Conservation (phyloP, 1,139 yeast species). For the Candida sanyaensis region DNA sequence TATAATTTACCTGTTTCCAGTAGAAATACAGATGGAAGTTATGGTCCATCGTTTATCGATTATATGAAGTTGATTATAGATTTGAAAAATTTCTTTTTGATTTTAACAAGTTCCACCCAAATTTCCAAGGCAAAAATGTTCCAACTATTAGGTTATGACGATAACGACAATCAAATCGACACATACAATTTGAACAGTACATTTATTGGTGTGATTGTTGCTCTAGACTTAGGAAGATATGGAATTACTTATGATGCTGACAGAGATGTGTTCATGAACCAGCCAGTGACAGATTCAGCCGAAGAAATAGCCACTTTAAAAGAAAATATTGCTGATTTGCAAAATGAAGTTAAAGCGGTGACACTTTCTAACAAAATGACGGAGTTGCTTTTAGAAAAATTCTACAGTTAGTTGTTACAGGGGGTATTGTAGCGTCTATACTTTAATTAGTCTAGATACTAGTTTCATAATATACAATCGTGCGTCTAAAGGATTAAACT, state of each 20-base stretch:
- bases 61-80: constrained; percentile 28
- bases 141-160: constrained; percentile 27
- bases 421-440: neutral
- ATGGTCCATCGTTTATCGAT: constrained; percentile 19
- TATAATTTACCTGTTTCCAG: constrained; percentile 25
- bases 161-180: constrained; percentile 5
- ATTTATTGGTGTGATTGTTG: constrained; percentile 24
- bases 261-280: constrained; percentile 26
- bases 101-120: constrained; percentile 25
- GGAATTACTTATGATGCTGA: constrained; percentile 30
- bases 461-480: constrained; percentile 25
- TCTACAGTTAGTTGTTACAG: constrained; percentile 13
- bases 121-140: constrained; percentile 26
- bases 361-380: constrained; percentile 30
- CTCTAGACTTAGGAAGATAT: constrained; percentile 28
- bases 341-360: constrained; percentile 25
- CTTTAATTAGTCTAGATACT: constrained; percentile 11
- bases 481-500: constrained; percentile 33
- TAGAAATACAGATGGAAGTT: constrained; percentile 4
- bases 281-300: constrained; percentile 8
- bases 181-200: constrained; percentile 17
- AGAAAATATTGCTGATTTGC: constrained; percentile 22
- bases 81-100: constrained; percentile 29
- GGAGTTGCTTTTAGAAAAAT: constrained; percentile 27
- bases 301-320: constrained; percentile 10